These are phyloP conservation scores for Suillus brevipes DNA, from an alignment of 768 basidiomycete genomes.

Conservation along the genomic window DNA sequence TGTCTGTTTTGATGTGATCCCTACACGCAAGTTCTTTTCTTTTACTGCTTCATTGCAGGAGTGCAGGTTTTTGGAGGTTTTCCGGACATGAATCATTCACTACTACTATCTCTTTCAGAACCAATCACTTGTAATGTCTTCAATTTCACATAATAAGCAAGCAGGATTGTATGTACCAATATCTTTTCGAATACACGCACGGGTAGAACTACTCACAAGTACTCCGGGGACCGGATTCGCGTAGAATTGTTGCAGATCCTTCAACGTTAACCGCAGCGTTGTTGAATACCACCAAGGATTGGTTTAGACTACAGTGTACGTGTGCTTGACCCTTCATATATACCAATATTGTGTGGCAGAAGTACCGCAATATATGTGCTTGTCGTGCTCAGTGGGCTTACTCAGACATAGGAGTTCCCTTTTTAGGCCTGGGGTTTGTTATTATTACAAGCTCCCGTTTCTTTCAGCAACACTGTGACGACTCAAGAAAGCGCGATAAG, in stretches of 20 bases:
- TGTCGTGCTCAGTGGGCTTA: no score
- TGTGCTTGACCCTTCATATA: neutral
- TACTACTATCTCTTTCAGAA: conserved; percentile 3
- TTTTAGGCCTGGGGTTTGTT: neutral
- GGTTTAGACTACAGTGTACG: neutral
- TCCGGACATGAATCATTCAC: neutral
- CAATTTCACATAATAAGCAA: conserved; percentile 1
- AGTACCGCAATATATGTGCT: neutral
- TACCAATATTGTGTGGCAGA: neutral
- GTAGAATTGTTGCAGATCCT: neutral
- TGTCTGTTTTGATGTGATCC: neutral
- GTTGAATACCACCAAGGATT: neutral
- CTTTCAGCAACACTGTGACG: neutral
- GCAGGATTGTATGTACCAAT: conserved; percentile 13
- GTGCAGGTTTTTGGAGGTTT: conserved; percentile 2
- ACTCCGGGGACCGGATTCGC: neutral
- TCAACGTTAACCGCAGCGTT: neutral
- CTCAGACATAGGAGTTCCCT: neutral
- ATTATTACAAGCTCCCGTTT: neutral
- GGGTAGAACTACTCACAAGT: neutral
- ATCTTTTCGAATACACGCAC: conserved; percentile 13
- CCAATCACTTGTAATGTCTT: conserved; percentile 1
- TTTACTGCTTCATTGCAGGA: conserved; percentile 5
- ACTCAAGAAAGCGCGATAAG: neutral
- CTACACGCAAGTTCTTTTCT: conserved; percentile 7